phyloP scores from a whole-genome alignment of 148 eudicot genomes.

The Selenicereus undatus region DNA sequence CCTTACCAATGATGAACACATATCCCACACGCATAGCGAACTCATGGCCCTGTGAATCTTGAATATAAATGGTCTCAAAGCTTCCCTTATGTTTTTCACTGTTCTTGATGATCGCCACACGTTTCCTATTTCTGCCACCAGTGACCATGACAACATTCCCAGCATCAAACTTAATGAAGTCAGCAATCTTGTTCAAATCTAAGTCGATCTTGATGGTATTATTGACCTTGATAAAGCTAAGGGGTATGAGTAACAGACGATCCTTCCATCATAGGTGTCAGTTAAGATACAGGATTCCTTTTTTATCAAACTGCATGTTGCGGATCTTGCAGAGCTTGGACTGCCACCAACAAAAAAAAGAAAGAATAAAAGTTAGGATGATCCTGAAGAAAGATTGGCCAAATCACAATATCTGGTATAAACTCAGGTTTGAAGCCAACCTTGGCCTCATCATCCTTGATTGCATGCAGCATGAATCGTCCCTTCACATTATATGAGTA shows the following conservation, averaged over 20 bases:
- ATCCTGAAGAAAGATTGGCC: no score
- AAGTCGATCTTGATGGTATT: conserved; percentile 59
- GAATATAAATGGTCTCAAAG: conserved; percentile 57
- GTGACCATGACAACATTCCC: conserved; percentile 61
- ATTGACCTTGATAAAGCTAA: conserved; percentile 51
- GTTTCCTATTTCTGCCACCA: conserved; percentile 57
- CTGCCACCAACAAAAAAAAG: conserved; percentile 18
- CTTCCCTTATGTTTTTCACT: conserved; percentile 67
- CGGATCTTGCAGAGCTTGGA: conserved; percentile 63
- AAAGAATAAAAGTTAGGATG: background rate
- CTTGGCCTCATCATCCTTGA: conserved; percentile 61
- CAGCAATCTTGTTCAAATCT: conserved; percentile 41
- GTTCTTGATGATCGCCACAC: conserved; percentile 55
- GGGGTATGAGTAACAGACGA: conserved; percentile 56
- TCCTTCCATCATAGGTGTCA: conserved; percentile 47
- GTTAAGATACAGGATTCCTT: conserved; percentile 55
- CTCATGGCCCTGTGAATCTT: conserved; percentile 60
- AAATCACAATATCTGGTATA: no score
- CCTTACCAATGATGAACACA: conserved; percentile 51
- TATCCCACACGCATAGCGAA: conserved; percentile 55
- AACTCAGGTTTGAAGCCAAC: conserved; percentile 9
- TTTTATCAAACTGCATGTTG: conserved; percentile 47
- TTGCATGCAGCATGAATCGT: conserved; percentile 46
- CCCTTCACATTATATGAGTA: conserved; percentile 60
- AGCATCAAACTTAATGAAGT: conserved; percentile 52